Percentiles rank a stretch among this genome's conserved stretches.
Conservation (phyloP, 2,329 filamentous ascomycete genomes). For the Aspergillus transmontanensis region DNA sequence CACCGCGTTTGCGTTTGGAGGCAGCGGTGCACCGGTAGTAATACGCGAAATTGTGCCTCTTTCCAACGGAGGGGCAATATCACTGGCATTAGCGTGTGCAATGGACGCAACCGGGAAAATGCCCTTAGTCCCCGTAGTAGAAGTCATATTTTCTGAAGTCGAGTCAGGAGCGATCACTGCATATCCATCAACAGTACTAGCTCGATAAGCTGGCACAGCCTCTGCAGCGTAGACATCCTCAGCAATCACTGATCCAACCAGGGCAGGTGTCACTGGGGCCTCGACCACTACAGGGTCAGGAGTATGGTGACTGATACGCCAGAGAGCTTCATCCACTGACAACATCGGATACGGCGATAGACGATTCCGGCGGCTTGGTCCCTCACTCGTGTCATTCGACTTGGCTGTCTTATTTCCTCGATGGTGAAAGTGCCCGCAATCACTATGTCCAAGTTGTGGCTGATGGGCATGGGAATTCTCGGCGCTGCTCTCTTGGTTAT, state of each 20-base stretch:
- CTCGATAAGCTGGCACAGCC: constrained; percentile 87
- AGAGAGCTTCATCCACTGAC: constrained; percentile 77
- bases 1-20: constrained; percentile 83
- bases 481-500: constrained; percentile 16
- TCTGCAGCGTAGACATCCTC: constrained; percentile 79
- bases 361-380: constrained; percentile 70
- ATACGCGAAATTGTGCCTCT: constrained; percentile 82
- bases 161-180: constrained; percentile 66
- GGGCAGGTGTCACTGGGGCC: constrained; percentile 61
- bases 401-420: constrained; percentile 54
- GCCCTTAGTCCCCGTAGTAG: constrained; percentile 60
- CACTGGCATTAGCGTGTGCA: constrained; percentile 78
- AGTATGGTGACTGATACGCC: constrained; percentile 71
- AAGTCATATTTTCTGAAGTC: constrained; percentile 56
- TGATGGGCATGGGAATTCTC: constrained; percentile 63
- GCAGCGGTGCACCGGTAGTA: constrained; percentile 90
- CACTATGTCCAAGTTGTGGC: constrained; percentile 42
- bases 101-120: constrained; percentile 83
- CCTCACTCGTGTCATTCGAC: constrained; percentile 62
- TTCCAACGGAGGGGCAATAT: constrained; percentile 62
- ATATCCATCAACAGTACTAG: constrained; percentile 97
- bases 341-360: constrained; percentile 92
- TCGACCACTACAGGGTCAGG: constrained; percentile 62
- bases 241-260: constrained; percentile 79
- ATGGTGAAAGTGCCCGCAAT: constrained; percentile 71